Percentiles rank a stretch among this genome's conserved stretches.
Conservation (phyloP, 2,329 filamentous ascomycete genomes). For the Penicillium sp. region DNA sequence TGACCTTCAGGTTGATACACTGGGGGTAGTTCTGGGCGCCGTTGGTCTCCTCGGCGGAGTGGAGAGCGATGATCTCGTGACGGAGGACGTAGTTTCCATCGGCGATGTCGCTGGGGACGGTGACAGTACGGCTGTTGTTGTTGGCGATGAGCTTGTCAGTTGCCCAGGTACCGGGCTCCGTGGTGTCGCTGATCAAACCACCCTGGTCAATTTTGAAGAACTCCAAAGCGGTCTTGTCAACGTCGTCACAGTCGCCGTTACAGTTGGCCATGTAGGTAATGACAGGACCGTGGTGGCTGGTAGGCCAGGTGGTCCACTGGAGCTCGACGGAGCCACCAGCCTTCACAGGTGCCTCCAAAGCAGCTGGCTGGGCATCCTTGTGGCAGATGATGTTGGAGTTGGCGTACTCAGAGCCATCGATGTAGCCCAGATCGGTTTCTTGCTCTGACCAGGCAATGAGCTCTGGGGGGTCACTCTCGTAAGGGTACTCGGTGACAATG, state of each 20-base stretch:
- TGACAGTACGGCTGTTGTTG: conserved; percentile 54
- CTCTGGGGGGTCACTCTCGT: conserved; percentile 38
- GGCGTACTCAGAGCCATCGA: conserved; percentile 50
- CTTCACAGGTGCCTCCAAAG: conserved; percentile 55
- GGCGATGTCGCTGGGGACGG: conserved; percentile 48
- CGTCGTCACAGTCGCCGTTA: conserved; percentile 56
- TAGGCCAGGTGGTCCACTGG: conserved; percentile 67
- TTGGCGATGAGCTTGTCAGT: conserved; percentile 54
- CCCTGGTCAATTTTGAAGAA: conserved; percentile 65
- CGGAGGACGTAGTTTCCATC: conserved; percentile 57
- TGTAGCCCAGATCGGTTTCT: conserved; percentile 56
- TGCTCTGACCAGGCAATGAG: conserved; percentile 57
- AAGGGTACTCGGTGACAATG: conserved; percentile 37
- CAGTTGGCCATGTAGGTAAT: conserved; percentile 65
- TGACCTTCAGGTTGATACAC: conserved; percentile 62
- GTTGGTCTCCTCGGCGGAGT: conserved; percentile 47
- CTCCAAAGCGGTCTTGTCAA: conserved; percentile 54
- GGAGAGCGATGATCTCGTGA: conserved; percentile 57
- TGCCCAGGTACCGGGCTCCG: conserved; percentile 55
- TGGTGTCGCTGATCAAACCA: conserved; percentile 51
- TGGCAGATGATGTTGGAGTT: conserved; percentile 63
- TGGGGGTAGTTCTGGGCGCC: conserved; percentile 58
- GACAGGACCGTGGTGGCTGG: conserved; percentile 63
- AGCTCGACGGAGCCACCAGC: conserved; percentile 61
- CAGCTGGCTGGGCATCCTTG: conserved; percentile 53